Base-by-base conservation (phyloP, 768 basidiomycete genomes). In the Sistotremastrum niveocremeum region DNA sequence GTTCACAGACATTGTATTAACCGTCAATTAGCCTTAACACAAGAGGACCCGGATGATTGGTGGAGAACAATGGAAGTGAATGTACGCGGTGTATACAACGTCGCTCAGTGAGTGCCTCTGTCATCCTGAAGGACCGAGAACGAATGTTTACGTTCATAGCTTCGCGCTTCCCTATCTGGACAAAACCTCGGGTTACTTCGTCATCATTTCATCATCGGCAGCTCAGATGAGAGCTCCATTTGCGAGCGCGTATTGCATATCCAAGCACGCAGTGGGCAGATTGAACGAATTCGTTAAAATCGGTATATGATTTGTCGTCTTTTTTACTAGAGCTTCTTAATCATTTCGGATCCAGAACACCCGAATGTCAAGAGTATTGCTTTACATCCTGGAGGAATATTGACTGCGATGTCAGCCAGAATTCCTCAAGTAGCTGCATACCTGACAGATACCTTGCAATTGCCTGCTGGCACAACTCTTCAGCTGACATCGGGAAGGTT, bases 61-160 rank as follows among this genome's bases (percentile, higher is more conserved):
- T 54, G 54, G 55, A 51, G 48, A 38, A 46, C 46, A 7, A 41
- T 54, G 41, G 54, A 54, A 33, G 54, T 56, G 6, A 58, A 56
- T 36, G 37, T 58, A 9, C 56, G 54, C 1, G 55, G 56, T 5
- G 38, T 46, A 7, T 60, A 46, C 47, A 56, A 56, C 39, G 36
- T 53, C 2, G 51, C 53, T 3, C 57, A 55, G 20, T 20, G 20
- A 20, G 20, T 20, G 20, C 20, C 20, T 20, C 20, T 20, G 20
- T 20, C 2, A 20, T 20, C 20, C 20, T 20, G 20, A 20, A 20
- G 20, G 20, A 20, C 20, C 2, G 20, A 20, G 20, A 20, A 20
- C 20, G 1, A 20, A 20, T 20, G 20, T 20, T 20, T 20, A 20
- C 20, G 20, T 20, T 20, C 20, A 20, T 20, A 20, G 20, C 20